These are phyloP conservation scores for Syzygium syzygioides DNA, from an alignment of 441 rosid species.

Conservation along the genomic window DNA sequence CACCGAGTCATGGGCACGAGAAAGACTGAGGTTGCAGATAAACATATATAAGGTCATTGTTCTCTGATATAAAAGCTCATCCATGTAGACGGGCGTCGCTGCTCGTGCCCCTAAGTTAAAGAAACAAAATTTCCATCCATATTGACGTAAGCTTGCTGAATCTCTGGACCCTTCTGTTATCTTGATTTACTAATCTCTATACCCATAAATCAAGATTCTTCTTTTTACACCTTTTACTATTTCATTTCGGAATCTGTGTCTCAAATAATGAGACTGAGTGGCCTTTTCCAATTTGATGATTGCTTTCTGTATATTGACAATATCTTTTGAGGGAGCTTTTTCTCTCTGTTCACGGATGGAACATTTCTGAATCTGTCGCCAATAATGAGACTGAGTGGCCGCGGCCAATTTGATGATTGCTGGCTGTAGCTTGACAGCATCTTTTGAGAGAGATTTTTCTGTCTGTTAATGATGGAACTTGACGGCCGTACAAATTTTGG, in stretches of 20 bases:
- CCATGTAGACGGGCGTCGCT: background rate
- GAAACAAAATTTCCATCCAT: background rate
- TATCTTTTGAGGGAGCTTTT: background rate
- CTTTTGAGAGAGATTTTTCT: background rate
- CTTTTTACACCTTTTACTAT: background rate
- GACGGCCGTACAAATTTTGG: background rate
- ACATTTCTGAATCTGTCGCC: background rate
- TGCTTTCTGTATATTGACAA: background rate
- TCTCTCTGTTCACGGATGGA: background rate
- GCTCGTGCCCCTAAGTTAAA: background rate
- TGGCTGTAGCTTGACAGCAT: background rate
- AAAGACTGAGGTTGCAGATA: background rate
- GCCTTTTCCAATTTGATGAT: background rate
- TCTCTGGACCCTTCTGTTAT: background rate
- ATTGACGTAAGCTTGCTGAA: background rate
- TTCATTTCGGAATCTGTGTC: background rate
- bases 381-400: background rate
- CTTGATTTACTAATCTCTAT: background rate
- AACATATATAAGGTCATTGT: background rate
- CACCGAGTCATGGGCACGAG: background rate
- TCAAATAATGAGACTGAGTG: background rate
- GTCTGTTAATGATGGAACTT: background rate
- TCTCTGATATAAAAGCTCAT: background rate
- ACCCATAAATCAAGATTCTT: background rate
- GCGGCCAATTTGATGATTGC: background rate